These are phyloP conservation scores for Trebouxia sp. DNA, from an alignment of 139 green algal species.

Conservation along the genomic window DNA sequence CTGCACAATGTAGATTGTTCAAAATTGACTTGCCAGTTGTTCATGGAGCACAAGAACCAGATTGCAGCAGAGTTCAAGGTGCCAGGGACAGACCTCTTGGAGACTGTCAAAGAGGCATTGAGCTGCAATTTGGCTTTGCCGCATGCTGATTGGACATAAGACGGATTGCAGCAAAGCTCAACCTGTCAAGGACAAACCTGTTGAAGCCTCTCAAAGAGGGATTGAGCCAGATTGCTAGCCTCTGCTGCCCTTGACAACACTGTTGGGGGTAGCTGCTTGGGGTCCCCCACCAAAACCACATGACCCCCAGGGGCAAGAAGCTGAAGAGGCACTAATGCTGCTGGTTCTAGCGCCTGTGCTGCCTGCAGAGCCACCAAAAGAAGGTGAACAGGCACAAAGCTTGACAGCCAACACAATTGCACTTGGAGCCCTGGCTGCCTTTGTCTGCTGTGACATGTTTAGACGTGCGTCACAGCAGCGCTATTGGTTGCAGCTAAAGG, in stretches of 20 bases:
- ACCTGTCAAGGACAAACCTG: background rate
- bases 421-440: background rate
- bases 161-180: background rate
- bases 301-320: conserved; percentile 49
- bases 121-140: no score
- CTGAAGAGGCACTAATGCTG: conserved; percentile 68
- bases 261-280: conserved; percentile 78
- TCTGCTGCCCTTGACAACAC: conserved; percentile 62
- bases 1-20: no score
- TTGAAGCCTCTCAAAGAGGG: conserved; percentile 74
- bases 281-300: conserved; percentile 75
- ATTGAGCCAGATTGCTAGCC: conserved; percentile 55
- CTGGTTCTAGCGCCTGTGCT: conserved; percentile 77
- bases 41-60: no score
- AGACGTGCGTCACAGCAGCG: no score
- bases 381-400: conserved; percentile 46
- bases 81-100: no score
- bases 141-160: no score
- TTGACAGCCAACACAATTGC: conserved; percentile 44
- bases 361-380: background rate
- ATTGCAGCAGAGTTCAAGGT: no score
- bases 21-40: no score
- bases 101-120: no score
- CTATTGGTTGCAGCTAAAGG: background rate
- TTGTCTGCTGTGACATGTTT: no score